Evolutionary conservation across 768 basidiomycete genomes (phyloP).

Genomic region (Xerocomus potaroensis): DNA sequence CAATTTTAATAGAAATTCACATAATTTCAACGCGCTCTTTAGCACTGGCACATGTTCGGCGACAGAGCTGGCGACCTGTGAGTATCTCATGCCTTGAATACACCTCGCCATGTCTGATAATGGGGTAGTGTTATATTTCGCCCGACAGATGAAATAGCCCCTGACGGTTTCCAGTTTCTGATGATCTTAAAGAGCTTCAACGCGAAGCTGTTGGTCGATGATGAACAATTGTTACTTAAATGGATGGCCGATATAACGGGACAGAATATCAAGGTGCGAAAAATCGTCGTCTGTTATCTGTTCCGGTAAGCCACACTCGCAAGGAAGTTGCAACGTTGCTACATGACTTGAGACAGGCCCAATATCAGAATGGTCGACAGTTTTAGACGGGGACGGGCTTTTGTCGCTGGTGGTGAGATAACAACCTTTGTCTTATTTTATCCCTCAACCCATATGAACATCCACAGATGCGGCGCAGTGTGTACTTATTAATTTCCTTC

Average conservation of each 20-base stretch:
- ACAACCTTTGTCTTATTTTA: neutral
- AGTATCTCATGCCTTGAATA: neutral
- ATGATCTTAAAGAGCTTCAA: slow-evolving; percentile 6
- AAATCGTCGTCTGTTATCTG: slow-evolving; percentile 22
- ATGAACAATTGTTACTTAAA: slow-evolving; percentile 27
- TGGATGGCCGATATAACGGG: slow-evolving; percentile 27
- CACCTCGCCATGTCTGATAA: neutral
- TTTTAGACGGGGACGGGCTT: slow-evolving; percentile 41
- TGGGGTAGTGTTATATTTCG: slow-evolving; percentile 7
- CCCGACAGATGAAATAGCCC: slow-evolving; percentile 14
- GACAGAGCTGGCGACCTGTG: slow-evolving; percentile 3
- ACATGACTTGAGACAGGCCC: slow-evolving; percentile 31
- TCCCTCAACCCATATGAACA: neutral
- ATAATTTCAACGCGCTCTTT: no score
- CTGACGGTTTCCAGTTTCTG: slow-evolving; percentile 20
- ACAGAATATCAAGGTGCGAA: slow-evolving; percentile 30
- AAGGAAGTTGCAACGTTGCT: neutral
- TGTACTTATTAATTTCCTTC: neutral
- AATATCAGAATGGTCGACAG: slow-evolving; percentile 47
- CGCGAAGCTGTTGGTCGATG: slow-evolving; percentile 12
- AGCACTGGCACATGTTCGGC: slow-evolving; percentile 26
- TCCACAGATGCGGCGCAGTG: slow-evolving; percentile 44
- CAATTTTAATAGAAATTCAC: no score
- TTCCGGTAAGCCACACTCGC: slow-evolving; percentile 25
- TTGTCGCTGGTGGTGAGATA: slow-evolving; percentile 41